Evolutionary conservation across 2,329 filamentous ascomycete genomes (phyloP).

Genomic region (Gyromitra esculenta): DNA sequence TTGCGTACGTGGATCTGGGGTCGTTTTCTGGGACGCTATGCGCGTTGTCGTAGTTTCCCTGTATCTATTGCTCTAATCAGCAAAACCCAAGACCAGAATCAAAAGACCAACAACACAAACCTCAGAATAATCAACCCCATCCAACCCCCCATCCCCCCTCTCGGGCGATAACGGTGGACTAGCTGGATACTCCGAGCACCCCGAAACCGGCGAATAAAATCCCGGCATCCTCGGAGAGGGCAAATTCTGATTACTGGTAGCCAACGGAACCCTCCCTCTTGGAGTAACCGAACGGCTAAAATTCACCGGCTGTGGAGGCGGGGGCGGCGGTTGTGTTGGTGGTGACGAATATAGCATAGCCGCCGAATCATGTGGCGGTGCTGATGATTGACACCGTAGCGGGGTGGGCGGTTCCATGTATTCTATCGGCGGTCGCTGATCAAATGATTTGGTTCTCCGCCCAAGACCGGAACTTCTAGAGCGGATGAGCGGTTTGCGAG

Average conservation of each 20-base stretch:
- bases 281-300: conserved; percentile 13
- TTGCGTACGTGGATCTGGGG: no score
- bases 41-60: no score
- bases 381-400: conserved; percentile 12
- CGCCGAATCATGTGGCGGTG: conserved; percentile 3
- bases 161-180: conserved; percentile 52
- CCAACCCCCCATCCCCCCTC: conserved; percentile 1
- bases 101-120: conserved; percentile 5
- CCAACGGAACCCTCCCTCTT: conserved; percentile 19
- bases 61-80: no score
- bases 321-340: no score
- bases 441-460: conserved; percentile 41
- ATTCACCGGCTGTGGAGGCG: conserved; percentile 2
- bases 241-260: neutral
- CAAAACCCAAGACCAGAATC: no score
- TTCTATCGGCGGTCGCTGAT: conserved; percentile 35
- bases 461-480: conserved; percentile 6
- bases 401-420: neutral
- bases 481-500: conserved; percentile 19
- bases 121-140: conserved; percentile 27
- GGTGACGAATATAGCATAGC: no score
- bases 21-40: no score
- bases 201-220: conserved; percentile 40
- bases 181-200: conserved; percentile 32
- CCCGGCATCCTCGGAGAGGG: neutral